Evolutionary conservation across 176 grass and related monocot genomes (phyloP), one percentile per base, ranked within the genome.

Genomic region (Ensete ventricosum): DNA sequence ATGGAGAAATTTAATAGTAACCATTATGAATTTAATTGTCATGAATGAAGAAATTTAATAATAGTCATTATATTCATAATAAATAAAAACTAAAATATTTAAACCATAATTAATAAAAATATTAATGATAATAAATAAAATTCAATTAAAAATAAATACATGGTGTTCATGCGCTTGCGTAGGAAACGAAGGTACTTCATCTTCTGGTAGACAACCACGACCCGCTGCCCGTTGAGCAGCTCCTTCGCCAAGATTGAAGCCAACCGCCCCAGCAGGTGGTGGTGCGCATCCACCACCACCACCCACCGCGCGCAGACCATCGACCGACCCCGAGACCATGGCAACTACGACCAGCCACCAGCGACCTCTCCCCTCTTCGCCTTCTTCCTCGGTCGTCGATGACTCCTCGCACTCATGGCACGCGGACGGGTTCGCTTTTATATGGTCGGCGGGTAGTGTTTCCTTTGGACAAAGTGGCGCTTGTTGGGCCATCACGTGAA

Each of bases 131-230:
- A n/a, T n/a, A n/a, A n/a, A n/a, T n/a, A n/a, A n/a, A n/a, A n/a
- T n/a, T n/a, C n/a, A n/a, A n/a, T n/a, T n/a, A n/a, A n/a, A n/a
- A n/a, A n/a, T n/a, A n/a, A n/a, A n/a, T n/a, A n/a, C n/a, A n/a
- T 67, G 23, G 64, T 67, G 22, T 67, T 67, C 64, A 67, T 67
- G 2, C 25, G 64, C 25, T 67, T 67, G 11, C 25, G 64, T 1
- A 67, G 64, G 64, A 67, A 67, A 1, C 64, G 22, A 25, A 67
- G 64, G 64, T 67, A 27, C 64, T 67, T 67, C 25, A 67, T 67
- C 24, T 67, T 67, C 25, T 67, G 64, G 19, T 25, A 25, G 10
- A 43, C 25, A 11, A 67, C 64, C 22, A 43, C 64, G 22, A 67
- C 64, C 24, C 64, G 64, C 25, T 67, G 57, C 8, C 64, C 64